Evolutionary conservation across 139 green algal genomes (phyloP), one percentile per base, ranked within the genome.

Genomic region (Micractinium conductrix): DNA sequence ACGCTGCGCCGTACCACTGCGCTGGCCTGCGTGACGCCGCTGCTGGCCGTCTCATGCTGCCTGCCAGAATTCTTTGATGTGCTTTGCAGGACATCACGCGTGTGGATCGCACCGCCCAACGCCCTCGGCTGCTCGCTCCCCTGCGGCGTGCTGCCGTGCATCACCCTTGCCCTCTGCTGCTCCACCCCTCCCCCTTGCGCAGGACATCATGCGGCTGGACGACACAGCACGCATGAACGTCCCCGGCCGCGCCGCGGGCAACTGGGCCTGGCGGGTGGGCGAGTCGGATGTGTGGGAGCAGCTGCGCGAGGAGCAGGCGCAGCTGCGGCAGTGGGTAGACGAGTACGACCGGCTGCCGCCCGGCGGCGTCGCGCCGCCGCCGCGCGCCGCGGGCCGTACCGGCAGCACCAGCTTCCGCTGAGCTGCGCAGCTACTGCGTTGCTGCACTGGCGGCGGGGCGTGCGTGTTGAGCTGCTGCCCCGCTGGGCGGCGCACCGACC

Each of bases 201-300:
- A 99, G 94, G 97, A 99, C 87, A 89, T 99, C 38, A 95, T 99
- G 93, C 86, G 94, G 0, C 89, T 99, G 71, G 97, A 98, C 87
- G 98, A 98, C 91, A 88, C 38, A 3, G 93, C 90, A 0, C 92
- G 97, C 79, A 99, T 99, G 95, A 99, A 99, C 91, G 95, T 91
- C 1, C 97, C 97, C 2, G 97, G 96, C 43, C 90, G 80, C 30
- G 95, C 95, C 1, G 93, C 89, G 9, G 94, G 93, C 89, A 98
- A 98, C 92, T 98, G 96, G 96, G 53, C 82, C 0, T 98, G 96
- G 96, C 89, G 96, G 7, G 69, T 89, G 84, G 83, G 70, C 44
- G 78, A 53, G 79, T 37, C 19, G 22, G 43, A 53, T 44, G 48
- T 84, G 22, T 89, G 71, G 80, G 58, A n/a, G 10, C 48, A 71